Evolutionary conservation across 202 grass and related monocot species (phyloP), one percentile per base, ranked within the genome.

Genomic region (Elaeis oleifera): DNA sequence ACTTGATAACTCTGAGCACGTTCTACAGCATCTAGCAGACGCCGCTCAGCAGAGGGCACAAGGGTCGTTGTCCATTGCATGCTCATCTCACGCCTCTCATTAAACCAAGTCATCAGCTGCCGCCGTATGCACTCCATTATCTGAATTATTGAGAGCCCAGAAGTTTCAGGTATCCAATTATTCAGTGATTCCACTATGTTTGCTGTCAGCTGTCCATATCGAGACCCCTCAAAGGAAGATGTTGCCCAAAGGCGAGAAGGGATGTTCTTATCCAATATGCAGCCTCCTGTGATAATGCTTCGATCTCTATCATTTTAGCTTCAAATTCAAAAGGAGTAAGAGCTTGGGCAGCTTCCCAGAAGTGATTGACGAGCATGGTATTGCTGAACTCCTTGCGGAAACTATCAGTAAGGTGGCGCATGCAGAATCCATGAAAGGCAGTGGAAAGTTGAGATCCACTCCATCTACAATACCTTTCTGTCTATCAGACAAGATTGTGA

Each of bases 101-200:
- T 97, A 75, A 97, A 97, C 94, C 94, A 97, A 7, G 75, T 97
- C 94, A 97, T 97, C 6, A 97, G 54, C 32, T 97, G 94, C 22
- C 94, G 85, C 39, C 94, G 79, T 5, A 92, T 83, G 64, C 74
- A 80, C 56, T 97, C 94, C 82, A 97, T 86, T 88, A 97, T 92
- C 89, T 97, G 88, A 58, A 86, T 85, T 71, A 97, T 86, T 15
- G 94, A 88, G 31, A 97, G 85, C n/a, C 82, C 49, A 21, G 88
- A 89, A 21, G 94, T 81, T 50, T 97, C 94, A 72, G 86, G 59
- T 86, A 97, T 83, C 94, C 94, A 97, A 44, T 56, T 81, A 70
- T 86, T 89, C 53, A 86, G 26, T 5, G 87, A 81, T 17, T 97
- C 94, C 0, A 75, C 87, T 60, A 89, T 77, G 31, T 86, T 97